These are phyloP conservation scores for Mediolabrus comicus DNA, from an alignment of 108 stramenopile species.

Conservation along the genomic window DNA sequence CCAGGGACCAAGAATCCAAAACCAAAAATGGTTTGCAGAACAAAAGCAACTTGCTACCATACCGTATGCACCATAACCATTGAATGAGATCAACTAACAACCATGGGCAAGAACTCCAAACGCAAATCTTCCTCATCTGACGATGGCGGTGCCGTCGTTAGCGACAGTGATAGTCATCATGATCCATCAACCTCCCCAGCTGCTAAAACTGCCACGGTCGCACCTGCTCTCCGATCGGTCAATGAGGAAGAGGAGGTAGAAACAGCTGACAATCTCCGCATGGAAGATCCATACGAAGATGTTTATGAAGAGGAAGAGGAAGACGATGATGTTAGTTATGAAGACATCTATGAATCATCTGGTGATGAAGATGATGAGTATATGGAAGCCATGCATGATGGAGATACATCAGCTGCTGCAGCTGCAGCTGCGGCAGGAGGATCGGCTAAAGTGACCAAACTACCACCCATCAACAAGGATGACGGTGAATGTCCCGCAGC, in stretches of 20 bases:
- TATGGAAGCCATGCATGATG: conserved; percentile 25
- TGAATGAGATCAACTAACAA: neutral
- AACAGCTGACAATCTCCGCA: conserved; percentile 67
- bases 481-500: conserved; percentile 1
- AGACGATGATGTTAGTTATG: conserved; percentile 49
- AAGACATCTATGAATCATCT: conserved; percentile 56
- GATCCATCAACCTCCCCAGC: neutral
- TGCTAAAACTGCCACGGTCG: conserved; percentile 3
- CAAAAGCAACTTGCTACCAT: no score
- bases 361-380: conserved; percentile 53
- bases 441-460: conserved; percentile 5
- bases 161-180: neutral
- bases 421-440: conserved; percentile 51
- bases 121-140: conserved; percentile 18
- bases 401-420: conserved; percentile 10
- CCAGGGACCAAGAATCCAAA: no score
- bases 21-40: no score
- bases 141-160: conserved; percentile 1
- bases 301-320: conserved; percentile 74
- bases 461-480: conserved; percentile 8
- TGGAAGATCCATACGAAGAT: conserved; percentile 85
- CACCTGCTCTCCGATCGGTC: conserved; percentile 16
- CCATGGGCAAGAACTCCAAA: conserved; percentile 74
- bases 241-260: conserved; percentile 31
- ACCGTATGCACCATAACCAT: no score